Base-by-base conservation (phyloP, 805 yeast species). In the Cephaloascus fragrans region DNA sequence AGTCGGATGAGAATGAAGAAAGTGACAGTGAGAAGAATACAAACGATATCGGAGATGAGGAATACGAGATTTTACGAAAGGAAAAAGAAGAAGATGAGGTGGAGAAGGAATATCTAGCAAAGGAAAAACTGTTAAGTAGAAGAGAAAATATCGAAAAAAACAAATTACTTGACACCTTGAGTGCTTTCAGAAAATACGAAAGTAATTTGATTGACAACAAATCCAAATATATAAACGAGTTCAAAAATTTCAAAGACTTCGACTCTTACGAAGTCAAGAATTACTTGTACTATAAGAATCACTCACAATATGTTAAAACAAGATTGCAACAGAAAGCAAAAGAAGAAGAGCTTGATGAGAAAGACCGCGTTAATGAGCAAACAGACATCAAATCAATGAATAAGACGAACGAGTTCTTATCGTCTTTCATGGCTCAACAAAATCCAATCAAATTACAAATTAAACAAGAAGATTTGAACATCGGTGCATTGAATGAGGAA, bases 301-400 rank as follows among this genome's bases (percentile, higher is more conserved):
- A 69, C 41, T 50, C 66, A 18, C 68, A 64, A 38, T 75, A 73
- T 43, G 41, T 67, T 16, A 63, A 64, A 12, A 45, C 50, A 32
- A 53, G 81, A 44, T 52, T 54, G 16, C 51, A 53, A 9, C 59
- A 51, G 34, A 56, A 63, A 39, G 28, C 47, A 3, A 51, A 56
- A 14, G 85, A 79, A 48, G 71, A 68, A 34, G 56, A 55, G 14
- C 38, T 44, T 23, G 83, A 76, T 47, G 48, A 42, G 0, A 35
- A 37, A 12, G 77, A 72, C 48, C 50, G 61, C 38, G 55, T 57
- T 35, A 64, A 59, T 17, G 70, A 62, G 35, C 41, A 23, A 1
- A 44, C 44, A 26, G 65, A 63, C 35, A 8, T 18, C 6, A 47
- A 45, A 16, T 28, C 44, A 3, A 39, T 39, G 15, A 26, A 42